These are phyloP conservation scores for Podila horticola DNA, from an alignment of 192 early-diverging fungal genomes.

Conservation along the genomic window DNA sequence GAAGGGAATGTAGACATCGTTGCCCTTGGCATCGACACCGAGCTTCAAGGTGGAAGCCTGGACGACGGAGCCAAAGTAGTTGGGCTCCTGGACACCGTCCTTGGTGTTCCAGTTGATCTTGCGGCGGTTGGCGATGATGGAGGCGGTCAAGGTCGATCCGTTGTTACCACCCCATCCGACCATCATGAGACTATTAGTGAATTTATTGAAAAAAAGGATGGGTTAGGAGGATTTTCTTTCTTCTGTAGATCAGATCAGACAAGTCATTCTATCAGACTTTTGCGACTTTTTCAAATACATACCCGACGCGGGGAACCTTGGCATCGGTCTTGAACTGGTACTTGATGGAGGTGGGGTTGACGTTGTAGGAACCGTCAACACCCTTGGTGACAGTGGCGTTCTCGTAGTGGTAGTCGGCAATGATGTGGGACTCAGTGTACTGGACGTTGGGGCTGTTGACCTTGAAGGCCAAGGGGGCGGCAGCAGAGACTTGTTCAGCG, in stretches of 20 bases:
- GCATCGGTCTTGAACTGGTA: constrained; percentile 93
- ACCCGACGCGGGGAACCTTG: constrained; percentile 86
- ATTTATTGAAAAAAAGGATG: neutral
- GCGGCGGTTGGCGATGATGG: constrained; percentile 93
- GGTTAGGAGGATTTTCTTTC: neutral
- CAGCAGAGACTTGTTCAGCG: constrained; percentile 48
- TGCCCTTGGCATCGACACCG: constrained; percentile 82
- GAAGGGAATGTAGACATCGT: constrained; percentile 96
- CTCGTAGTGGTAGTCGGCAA: constrained; percentile 89
- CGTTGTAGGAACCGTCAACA: constrained; percentile 73
- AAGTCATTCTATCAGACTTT: neutral
- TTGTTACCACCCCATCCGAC: constrained; percentile 99
- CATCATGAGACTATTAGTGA: constrained; percentile 86
- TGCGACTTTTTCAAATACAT: constrained; percentile 33
- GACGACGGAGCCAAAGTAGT: constrained; percentile 98
- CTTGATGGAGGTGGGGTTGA: constrained; percentile 85
- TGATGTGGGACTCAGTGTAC: constrained; percentile 84
- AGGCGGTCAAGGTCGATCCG: constrained; percentile 96
- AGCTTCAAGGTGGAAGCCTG: constrained; percentile 97
- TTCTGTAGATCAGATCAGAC: neutral
- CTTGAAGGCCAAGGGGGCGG: constrained; percentile 74
- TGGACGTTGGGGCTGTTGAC: constrained; percentile 91
- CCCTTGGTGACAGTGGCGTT: constrained; percentile 85
- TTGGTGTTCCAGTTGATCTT: constrained; percentile 94
- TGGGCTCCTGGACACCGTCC: constrained; percentile 89